Evolutionary conservation across 1,139 yeast genomes (phyloP), one percentile per base, ranked within the genome.

Genomic region (Insectozyma bohioensis): DNA sequence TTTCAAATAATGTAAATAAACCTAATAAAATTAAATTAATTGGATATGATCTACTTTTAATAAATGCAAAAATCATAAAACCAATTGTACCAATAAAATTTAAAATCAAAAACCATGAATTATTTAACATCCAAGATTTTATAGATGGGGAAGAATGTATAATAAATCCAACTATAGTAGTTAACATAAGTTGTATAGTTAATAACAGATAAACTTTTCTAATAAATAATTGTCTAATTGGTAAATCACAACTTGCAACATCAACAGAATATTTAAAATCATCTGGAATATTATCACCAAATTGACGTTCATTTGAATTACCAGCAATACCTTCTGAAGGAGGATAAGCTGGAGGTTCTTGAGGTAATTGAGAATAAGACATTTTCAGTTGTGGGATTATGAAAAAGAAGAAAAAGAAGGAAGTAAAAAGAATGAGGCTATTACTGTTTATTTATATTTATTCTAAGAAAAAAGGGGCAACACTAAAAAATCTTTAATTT

Each of bases 221-320:
- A 43, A 85, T 63, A 51, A 87, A 87, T 53, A 81, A 71, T 47
- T 82, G 86, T 45, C 95, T 77, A 24, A 87, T 68, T 7, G 84
- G 77, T 32, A 85, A 63, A 41, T 83, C 86, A 60, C 95, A 85
- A 19, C 84, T 79, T 5, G 88, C 78, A 17, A 87, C 95, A 37
- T 75, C 73, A 7, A 84, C 85, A 20, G 85, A 78, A 58, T 82
- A 86, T 55, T 87, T 87, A 75, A 86, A 87, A 58, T 86, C 95
- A 49, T 86, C 95, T 3, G 84, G 84, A 30, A 77, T 50, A 45
- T 66, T 57, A 47, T 70, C 75, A 11, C 68, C 70, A 11, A 51
- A 61, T 9, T 48, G 45, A 38, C 72, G 31, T 22, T 28, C 26
- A 11, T 70, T 18, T 20, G 26, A 20, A 9, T 22, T 28, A 11